Evolutionary conservation across 441 rosid genomes (phyloP), one percentile per base, ranked within the genome.

Genomic region (Pelargonium exstipulatum): DNA sequence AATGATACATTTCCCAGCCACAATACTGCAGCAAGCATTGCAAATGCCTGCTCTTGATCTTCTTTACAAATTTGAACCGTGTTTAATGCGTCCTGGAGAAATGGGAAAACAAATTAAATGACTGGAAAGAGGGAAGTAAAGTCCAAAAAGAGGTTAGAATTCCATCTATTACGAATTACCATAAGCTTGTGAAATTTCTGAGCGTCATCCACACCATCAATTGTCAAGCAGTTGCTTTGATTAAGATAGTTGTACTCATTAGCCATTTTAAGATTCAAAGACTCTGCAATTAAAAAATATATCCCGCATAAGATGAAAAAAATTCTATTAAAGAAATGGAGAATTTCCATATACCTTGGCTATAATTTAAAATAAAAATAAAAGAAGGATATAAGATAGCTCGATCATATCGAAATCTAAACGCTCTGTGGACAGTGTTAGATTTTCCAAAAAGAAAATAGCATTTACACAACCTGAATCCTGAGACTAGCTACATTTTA

Each of bases 1-100:
- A 95, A 95, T 29, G 88, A 83, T 74, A 91, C 76, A 76, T 95
- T 95, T 69, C 99, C 99, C 58, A 95, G 80, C 97, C 96, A 89
- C 62, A 95, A 78, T 49, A 95, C 87, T 9, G 88, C 91, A 14
- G 96, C 95, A 80, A 95, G 91, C 84, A 88, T 76, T 65, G 90
- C 71, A 85, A 91, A 95, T 58, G 74, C 79, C 53, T 84, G 84
- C 73, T 90, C 97, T 79, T 90, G 96, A 67, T 86, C 92, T 69
- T 86, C 87, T 80, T 83, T 86, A 66, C 78, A 64, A 76, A 90
- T 87, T 62, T 83, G 88, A 80, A 91, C 82, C 69, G 78, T 79
- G 76, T 86, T 90, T 68, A 95, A 77, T 43, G 99, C 92, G 77
- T 88, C 86, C 99, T 95, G 84, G 67, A 76, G 71, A 79, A 57